A percentile compares a stretch with the other conserved stretches of the same genome.
Conservation (phyloP, 768 basidiomycete species). For the Pholiota molesta region DNA sequence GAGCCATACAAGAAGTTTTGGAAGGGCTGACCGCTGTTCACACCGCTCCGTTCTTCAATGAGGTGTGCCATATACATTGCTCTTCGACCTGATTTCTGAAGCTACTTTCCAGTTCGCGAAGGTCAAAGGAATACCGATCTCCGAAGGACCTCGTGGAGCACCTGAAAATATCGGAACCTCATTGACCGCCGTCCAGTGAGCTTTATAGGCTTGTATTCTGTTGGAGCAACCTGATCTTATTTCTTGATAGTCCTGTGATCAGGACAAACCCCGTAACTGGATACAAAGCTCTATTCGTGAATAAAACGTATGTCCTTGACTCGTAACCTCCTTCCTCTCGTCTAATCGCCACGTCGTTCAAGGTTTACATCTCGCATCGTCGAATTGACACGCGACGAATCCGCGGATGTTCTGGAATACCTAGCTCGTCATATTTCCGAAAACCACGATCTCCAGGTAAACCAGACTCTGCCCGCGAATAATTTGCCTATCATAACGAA, state of each 20-base stretch:
- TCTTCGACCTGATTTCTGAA: background rate
- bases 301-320: constrained; percentile 39
- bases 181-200: constrained; percentile 54
- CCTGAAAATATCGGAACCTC: constrained; percentile 53
- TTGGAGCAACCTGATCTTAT: background rate
- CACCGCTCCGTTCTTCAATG: constrained; percentile 43
- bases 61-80: constrained; percentile 26
- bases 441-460: constrained; percentile 57
- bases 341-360: background rate
- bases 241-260: constrained; percentile 44
- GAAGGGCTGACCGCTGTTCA: constrained; percentile 63
- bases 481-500: too few relatives aligned
- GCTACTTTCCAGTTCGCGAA: constrained; percentile 31
- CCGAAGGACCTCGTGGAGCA: constrained; percentile 47
- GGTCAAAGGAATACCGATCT: constrained; percentile 31
- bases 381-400: constrained; percentile 56
- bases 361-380: constrained; percentile 61
- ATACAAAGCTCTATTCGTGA: constrained; percentile 59
- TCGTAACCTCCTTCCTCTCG: background rate
- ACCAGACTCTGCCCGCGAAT: background rate
- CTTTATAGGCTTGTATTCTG: background rate
- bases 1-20: constrained; percentile 54
- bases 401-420: constrained; percentile 49
- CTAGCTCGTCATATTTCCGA: constrained; percentile 53
- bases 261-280: constrained; percentile 63